These are phyloP conservation scores for Talaromyces funiculosus DNA, from an alignment of 2,329 filamentous ascomycete species.

Conservation along the genomic window DNA sequence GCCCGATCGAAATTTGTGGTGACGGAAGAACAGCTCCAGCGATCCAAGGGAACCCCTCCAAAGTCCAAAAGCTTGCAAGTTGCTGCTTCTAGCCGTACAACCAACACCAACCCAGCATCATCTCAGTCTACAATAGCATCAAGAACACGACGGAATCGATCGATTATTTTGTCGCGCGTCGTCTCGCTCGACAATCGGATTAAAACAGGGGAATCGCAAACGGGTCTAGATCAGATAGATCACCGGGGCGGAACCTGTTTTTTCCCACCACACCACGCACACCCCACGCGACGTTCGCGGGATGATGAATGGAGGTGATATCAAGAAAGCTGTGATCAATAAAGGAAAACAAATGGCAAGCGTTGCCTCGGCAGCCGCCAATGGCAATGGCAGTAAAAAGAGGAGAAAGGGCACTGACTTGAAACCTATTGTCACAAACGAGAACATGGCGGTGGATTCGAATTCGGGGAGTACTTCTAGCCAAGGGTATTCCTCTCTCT, in stretches of 20 bases:
- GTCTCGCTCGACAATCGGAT: not conserved
- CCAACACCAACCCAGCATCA: not conserved
- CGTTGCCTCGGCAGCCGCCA: slow-evolving; percentile 40
- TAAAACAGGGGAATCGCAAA: not conserved
- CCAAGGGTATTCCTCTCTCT: slow-evolving; percentile 33
- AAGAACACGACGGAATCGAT: not conserved
- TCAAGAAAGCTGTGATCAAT: slow-evolving; percentile 60
- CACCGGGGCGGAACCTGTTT: not conserved
- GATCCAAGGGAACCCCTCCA: slow-evolving; percentile 3
- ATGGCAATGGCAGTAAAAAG: slow-evolving; percentile 59
- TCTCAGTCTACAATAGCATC: not conserved
- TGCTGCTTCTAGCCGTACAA: not conserved
- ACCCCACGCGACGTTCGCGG: slow-evolving; percentile 9
- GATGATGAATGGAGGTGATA: slow-evolving; percentile 59
- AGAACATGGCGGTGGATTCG: slow-evolving; percentile 44
- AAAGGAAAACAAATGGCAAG: slow-evolving; percentile 60
- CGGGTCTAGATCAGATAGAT: not conserved
- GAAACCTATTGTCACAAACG: slow-evolving; percentile 63
- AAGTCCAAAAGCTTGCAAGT: slow-evolving; percentile 5
- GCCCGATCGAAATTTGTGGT: not conserved
- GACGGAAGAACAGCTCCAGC: slow-evolving; percentile 1
- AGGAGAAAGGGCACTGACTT: slow-evolving; percentile 58
- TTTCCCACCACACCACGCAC: slow-evolving; percentile 6
- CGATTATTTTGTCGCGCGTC: not conserved
- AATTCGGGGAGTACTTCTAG: slow-evolving; percentile 39